Evolutionary conservation across 345 rosid genomes (phyloP), one percentile per base, ranked within the genome.

Genomic region (Ailanthus altissimus): DNA sequence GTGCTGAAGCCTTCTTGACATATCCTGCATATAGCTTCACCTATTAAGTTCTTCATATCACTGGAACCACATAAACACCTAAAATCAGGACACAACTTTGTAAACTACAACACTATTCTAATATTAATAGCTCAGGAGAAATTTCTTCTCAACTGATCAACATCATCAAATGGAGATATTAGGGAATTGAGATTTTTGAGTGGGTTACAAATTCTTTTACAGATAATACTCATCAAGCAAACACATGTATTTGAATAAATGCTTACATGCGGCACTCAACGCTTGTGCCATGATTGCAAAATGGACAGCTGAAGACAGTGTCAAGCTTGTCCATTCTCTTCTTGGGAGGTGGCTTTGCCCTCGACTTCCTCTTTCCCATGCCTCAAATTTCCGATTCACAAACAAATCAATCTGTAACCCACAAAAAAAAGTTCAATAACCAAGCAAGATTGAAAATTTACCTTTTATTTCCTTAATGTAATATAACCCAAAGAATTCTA

Each of bases 281-380:
- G 63, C 98, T 89, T 21, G 92, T 85, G 15, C 98, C 99, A 67
- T 96, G 99, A 75, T 91, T 96, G 84, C 99, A 96, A 56, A 96
- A 96, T 38, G 99, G 99, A 69, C 99, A 96, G 57, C 97, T 90
- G 83, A 96, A 96, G 61, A 93, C 86, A 13, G 98, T 96, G 75
- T 96, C 98, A 56, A 93, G 99, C 89, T 89, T 95, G 85, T 93
- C 98, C 93, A 84, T 93, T 56, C 97, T 80, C 88, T 96, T 96
- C 76, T 89, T 92, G 3, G 98, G 90, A 21, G 98, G 90, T 16
- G 98, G 97, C 94, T 95, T 95, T 49, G 98, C 98, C 72, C 90
- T 90, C 11, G 99, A 93, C 84, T 95, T 93, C 86, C 99, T 92
- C 88, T 93, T 96, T 59, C 99, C 99, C 99, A 96, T 96, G n/a